Conservation (phyloP, 257 asterid genomes). For the Linderniella brevidens region DNA sequence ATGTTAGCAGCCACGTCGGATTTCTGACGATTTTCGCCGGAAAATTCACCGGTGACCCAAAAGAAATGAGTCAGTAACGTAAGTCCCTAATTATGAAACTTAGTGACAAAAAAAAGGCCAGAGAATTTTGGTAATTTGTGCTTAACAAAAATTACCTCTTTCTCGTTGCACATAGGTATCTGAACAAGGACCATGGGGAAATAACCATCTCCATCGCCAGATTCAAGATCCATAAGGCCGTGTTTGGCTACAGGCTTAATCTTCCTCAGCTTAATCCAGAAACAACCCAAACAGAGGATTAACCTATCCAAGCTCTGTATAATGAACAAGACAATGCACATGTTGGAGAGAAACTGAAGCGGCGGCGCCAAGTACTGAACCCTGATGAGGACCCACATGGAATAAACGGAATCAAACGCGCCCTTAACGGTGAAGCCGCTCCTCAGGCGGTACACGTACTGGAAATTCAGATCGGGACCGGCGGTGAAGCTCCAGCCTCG, state of each 20-base stretch:
- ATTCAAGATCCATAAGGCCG: constrained; percentile 41
- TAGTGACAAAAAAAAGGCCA: too few species aligned
- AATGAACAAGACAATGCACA: constrained; percentile 52
- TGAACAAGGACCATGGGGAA: constrained; percentile 86
- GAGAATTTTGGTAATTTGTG: too few species aligned
- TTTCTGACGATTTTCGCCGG: too few species aligned
- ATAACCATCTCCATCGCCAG: constrained; percentile 43
- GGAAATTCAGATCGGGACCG: constrained; percentile 35
- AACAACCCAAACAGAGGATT: constrained; percentile 61
- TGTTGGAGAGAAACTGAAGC: constrained; percentile 53
- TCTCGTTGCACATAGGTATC: constrained; percentile 95
- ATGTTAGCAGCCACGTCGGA: too few species aligned
- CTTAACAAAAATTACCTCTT: constrained; percentile 60
- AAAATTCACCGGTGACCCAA: too few species aligned
- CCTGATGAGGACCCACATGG: constrained; percentile 60
- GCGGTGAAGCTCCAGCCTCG: constrained; percentile 56
- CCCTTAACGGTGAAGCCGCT: constrained; percentile 32
- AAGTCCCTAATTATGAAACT: too few species aligned
- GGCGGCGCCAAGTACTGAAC: constrained; percentile 78
- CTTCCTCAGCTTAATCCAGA: constrained; percentile 49
- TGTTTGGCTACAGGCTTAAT: constrained; percentile 47
- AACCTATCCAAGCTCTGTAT: constrained; percentile 76
- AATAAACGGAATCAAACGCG: constrained; percentile 42
- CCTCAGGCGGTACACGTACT: constrained; percentile 32
- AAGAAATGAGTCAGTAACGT: too few species aligned